Base-by-base conservation (phyloP, 1,284 basidiomycete genomes). In the Entoloma clypeatum region DNA sequence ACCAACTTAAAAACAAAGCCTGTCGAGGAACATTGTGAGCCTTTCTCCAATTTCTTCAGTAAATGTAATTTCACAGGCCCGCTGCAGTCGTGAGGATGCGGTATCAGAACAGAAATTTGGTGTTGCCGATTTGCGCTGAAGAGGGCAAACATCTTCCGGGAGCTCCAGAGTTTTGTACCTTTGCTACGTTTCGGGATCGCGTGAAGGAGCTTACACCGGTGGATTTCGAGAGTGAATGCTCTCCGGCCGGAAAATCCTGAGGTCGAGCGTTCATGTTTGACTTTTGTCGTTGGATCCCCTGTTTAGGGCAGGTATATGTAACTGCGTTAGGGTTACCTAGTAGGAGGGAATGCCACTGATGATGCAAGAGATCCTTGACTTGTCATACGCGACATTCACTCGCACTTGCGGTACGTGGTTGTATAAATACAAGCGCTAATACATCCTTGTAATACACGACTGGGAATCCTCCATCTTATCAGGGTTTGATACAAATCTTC, bases 111-210 rank as follows among this genome's bases (percentile, higher is more conserved):
- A 68, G 72, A 43, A 76, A 75, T 49, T 64, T 90, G 60, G 43
- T 64, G 1, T 64, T 91, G 5, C 86, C 88, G 0, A 55, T 79
- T 4, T 92, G 88, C 51, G 75, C 79, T 1, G 71, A 72, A 1
- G 64, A 74, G 37, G 83, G 81, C 3, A 74, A 85, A 44, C 88
- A 92, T 52, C 66, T 85, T 7, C 65, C 76, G 2, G 86, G 85
- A 1, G 70, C 69, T 7, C 86, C 86, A 0, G 87, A 90, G 55
- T 79, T 90, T 53, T 91, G 88, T 62, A 81, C 81, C 4, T 64
- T 91, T 22, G 63, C 69, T 5, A 82, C 82, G 8, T 91, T 91
- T 61, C 63, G 67, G 39, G 69, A 71, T 33, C 71, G 80, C 10
- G 75, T 86, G 6, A 67, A 67, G 51, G 77, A 81, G 50, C 65